Percentiles rank a stretch among this genome's conserved stretches.
Evolutionary conservation across 805 yeast species (phyloP).

Genomic region (Grigorovia transvaalensis): DNA sequence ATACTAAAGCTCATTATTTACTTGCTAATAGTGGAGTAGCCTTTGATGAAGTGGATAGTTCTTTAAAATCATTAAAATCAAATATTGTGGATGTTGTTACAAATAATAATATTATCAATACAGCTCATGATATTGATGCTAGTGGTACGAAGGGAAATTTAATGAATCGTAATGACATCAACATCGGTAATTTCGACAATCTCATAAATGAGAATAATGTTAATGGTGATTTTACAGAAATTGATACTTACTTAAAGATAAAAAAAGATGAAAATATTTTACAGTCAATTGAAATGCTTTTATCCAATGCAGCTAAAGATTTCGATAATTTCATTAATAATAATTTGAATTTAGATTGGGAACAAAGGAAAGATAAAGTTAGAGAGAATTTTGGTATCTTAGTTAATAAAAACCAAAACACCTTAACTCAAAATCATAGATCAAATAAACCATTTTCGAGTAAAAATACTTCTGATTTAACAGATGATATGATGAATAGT

Average conservation of each 20-base stretch:
- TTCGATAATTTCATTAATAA: conserved; percentile 69
- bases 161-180: not conserved
- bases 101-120: not conserved
- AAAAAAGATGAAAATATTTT: conserved; percentile 78
- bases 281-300: conserved; percentile 71
- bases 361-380: conserved; percentile 60
- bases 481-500: not conserved
- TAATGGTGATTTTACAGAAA: conserved; percentile 26
- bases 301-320: conserved; percentile 64
- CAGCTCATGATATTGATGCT: not conserved
- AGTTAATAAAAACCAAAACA: conserved; percentile 23
- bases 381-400: conserved; percentile 60
- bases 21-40: conserved; percentile 83
- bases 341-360: conserved; percentile 77
- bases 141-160: not conserved
- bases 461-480: not conserved
- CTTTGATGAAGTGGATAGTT: conserved; percentile 69
- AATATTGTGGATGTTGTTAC: not conserved
- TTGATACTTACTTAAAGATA: conserved; percentile 52
- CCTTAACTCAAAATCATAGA: not conserved
- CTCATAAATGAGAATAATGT: not conserved
- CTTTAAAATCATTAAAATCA: conserved; percentile 31
- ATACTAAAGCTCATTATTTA: conserved; percentile 75
- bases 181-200: not conserved
- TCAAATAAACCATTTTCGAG: not conserved